phyloP scores from a whole-genome alignment of 495 filamentous ascomycete genomes.

The Penicillium argentinense region DNA sequence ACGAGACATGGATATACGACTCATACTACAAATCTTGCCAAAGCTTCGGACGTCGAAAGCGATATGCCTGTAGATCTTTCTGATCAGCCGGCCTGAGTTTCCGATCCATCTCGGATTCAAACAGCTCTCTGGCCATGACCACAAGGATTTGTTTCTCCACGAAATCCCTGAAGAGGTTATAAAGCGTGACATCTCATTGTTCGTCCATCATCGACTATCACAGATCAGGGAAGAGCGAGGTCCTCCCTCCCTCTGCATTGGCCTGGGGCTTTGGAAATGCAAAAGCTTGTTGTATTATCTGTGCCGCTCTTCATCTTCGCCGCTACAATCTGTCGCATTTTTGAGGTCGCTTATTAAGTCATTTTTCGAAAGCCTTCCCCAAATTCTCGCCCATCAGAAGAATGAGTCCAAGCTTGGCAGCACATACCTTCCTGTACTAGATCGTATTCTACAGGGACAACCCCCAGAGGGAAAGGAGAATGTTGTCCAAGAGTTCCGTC shows the following conservation, averaged over 20 bases:
- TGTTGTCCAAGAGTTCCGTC: neutral
- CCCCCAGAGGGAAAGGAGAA: neutral
- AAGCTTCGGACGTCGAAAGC: neutral
- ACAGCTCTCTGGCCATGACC: neutral
- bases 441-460: neutral
- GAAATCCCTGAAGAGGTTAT: neutral
- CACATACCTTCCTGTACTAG: neutral
- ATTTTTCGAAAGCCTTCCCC: neutral
- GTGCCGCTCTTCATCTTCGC: neutral
- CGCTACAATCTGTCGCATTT: neutral
- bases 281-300: neutral
- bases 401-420: neutral
- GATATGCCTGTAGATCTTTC: too few relatives aligned
- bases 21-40: neutral
- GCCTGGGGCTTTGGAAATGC: neutral
- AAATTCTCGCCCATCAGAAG: neutral
- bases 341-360: neutral
- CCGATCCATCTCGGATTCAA: neutral
- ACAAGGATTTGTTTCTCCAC: neutral
- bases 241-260: neutral
- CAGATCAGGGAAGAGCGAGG: neutral
- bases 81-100: neutral
- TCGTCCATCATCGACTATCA: neutral
- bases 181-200: neutral
- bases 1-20: neutral